phyloP scores from a whole-genome alignment of 1,284 basidiomycete genomes.

The Leccinum subspadiceum region DNA sequence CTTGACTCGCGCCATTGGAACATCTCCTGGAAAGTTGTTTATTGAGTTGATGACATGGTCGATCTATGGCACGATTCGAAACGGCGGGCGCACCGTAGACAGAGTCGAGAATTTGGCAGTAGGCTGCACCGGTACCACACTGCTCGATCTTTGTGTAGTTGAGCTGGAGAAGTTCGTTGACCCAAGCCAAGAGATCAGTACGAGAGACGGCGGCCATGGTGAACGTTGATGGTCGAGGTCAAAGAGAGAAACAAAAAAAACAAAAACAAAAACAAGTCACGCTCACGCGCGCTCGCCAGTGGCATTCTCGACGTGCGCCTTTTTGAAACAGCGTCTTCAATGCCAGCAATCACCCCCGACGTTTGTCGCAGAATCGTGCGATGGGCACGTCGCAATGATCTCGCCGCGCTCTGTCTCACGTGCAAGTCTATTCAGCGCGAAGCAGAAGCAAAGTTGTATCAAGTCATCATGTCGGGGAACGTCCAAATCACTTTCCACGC shows the following conservation, averaged over 20 bases:
- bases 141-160: slow-evolving; percentile 95
- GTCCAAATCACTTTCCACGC: slow-evolving; percentile 26
- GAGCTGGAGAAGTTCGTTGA: slow-evolving; percentile 89
- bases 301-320: background rate
- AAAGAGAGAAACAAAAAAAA: slow-evolving; percentile 1
- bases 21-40: slow-evolving; percentile 52
- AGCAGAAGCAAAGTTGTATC: slow-evolving; percentile 31
- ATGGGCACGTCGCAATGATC: slow-evolving; percentile 30
- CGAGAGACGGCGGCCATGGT: slow-evolving; percentile 49
- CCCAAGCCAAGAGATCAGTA: slow-evolving; percentile 89
- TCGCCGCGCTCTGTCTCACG: slow-evolving; percentile 27
- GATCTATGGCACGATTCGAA: slow-evolving; percentile 20
- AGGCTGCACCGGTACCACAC: slow-evolving; percentile 87
- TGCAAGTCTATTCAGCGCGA: slow-evolving; percentile 27
- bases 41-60: slow-evolving; percentile 12
- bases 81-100: slow-evolving; percentile 70
- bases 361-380: slow-evolving; percentile 27
- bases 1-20: slow-evolving; percentile 88
- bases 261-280: background rate
- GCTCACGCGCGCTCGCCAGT: background rate
- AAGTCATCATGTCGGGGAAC: slow-evolving; percentile 24
- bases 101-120: slow-evolving; percentile 92
- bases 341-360: slow-evolving; percentile 25
- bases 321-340: slow-evolving; percentile 3
- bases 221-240: slow-evolving; percentile 4